Evolutionary conservation across 2,329 filamentous ascomycete species (phyloP), one percentile per base, ranked within the genome.

Genomic region (Penicillium capsulatum): DNA sequence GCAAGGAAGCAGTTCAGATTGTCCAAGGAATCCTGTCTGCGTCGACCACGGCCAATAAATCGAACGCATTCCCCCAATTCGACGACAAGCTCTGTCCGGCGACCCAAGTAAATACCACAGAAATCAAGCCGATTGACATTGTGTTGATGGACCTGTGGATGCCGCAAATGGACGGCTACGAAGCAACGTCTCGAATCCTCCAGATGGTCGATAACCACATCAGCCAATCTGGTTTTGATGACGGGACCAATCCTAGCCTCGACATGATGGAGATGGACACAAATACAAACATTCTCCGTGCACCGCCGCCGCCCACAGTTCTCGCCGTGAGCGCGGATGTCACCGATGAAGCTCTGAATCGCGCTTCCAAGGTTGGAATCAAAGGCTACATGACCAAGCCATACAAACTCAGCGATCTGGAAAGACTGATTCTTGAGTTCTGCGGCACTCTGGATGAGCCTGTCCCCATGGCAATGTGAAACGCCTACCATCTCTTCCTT

Each of bases 121-220:
- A 64, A 29, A 45, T 58, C 8, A 68, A 66, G 40, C 60, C 63
- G 2, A 76, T 85, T 40, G 76, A 84, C 52, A 73, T 83, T 2
- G 72, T 86, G 16, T 65, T 86, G 30, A 86, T 86, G 83, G 83
- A 86, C 60, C 72, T 86, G 7, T 86, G 83, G 83, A 86, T 86
- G 81, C 83, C 83, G 1, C 70, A 80, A 48, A 80, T 86, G 71
- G 82, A 86, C 54, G 83, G 83, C 1, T 86, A 84, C 48, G 77
- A 85, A 55, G 83, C 83, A 2, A 78, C 82, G 0, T 72, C 76
- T 51, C 67, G 71, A 32, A 86, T 86, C 30, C 62, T 84, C 8
- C 64, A 68, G 16, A 73, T 81, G 67, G 58, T 69, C n/a, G 61
- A 66, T 29, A 58, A 67, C 31, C 56, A 65, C 27, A 55, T 56